Evolutionary conservation across 257 asterid species (phyloP).

Genomic region (Solanum rostratum): DNA sequence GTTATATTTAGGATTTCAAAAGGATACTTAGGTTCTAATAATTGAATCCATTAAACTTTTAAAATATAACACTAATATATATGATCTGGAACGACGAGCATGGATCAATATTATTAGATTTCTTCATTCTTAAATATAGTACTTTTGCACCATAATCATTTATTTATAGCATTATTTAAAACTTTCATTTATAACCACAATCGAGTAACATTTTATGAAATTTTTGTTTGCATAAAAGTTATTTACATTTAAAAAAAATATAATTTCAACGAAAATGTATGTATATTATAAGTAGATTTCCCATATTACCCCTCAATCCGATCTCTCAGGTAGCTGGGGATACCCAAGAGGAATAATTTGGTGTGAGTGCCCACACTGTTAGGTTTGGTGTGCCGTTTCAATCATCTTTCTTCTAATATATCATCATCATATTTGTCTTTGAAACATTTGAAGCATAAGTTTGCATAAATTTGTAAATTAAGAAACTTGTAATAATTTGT

Average conservation of each 20-base stretch:
- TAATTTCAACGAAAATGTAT: background rate
- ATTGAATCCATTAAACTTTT: too few relatives aligned
- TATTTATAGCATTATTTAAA: too few relatives aligned
- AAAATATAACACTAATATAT: too few relatives aligned
- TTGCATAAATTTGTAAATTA: background rate
- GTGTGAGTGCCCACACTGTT: conserved; percentile 20
- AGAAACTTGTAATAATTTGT: background rate
- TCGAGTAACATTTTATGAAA: too few relatives aligned
- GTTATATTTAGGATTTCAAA: too few relatives aligned
- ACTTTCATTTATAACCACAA: too few relatives aligned
- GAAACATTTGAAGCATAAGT: background rate
- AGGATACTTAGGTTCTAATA: too few relatives aligned
- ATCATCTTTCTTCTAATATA: conserved; percentile 3
- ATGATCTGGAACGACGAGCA: too few relatives aligned
- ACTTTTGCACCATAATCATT: too few relatives aligned
- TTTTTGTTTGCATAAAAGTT: too few relatives aligned
- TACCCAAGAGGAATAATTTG: conserved; percentile 8
- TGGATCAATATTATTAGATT: too few relatives aligned
- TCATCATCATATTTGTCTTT: background rate
- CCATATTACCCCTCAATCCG: background rate
- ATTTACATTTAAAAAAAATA: background rate
- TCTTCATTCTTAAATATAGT: too few relatives aligned
- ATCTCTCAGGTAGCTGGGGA: background rate
- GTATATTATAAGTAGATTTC: background rate
- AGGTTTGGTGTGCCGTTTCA: conserved; percentile 15